These are phyloP conservation scores for Diaporthe sp. DNA, from an alignment of 2,329 filamentous ascomycete genomes.

Conservation along the genomic window DNA sequence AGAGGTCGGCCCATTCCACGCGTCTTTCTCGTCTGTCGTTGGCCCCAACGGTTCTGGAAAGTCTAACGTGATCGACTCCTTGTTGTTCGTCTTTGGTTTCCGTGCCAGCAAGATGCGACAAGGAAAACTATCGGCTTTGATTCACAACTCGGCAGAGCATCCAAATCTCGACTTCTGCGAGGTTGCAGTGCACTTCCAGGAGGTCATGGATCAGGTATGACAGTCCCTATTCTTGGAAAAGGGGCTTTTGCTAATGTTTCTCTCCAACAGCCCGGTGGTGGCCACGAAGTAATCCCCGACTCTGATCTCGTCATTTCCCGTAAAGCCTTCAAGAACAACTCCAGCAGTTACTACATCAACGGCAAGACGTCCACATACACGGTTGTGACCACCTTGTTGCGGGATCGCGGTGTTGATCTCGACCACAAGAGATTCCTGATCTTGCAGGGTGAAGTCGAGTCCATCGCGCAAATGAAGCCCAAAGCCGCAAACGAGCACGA, in stretches of 20 bases:
- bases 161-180: slow-evolving; percentile 92
- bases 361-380: slow-evolving; percentile 92
- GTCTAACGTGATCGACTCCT: slow-evolving; percentile 97
- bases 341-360: slow-evolving; percentile 98
- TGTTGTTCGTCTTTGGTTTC: slow-evolving; percentile 99
- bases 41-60: slow-evolving; percentile 98
- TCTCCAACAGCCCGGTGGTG: slow-evolving; percentile 71
- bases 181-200: slow-evolving; percentile 95
- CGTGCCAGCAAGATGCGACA: slow-evolving; percentile 99
- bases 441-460: slow-evolving; percentile 96
- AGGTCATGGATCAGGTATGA: slow-evolving; percentile 85
- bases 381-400: slow-evolving; percentile 86
- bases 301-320: slow-evolving; percentile 90
- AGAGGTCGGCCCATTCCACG: slow-evolving; percentile 95
- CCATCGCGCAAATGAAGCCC: slow-evolving; percentile 98
- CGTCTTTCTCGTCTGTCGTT: slow-evolving; percentile 97
- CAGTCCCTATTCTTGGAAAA: background rate
- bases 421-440: slow-evolving; percentile 99
- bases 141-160: slow-evolving; percentile 93
- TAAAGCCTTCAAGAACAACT: slow-evolving; percentile 96
- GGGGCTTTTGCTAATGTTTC: slow-evolving; percentile 45
- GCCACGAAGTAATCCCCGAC: slow-evolving; percentile 81
- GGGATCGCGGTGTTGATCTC: slow-evolving; percentile 90
- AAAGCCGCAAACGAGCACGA: slow-evolving; percentile 97
- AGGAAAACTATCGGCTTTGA: slow-evolving; percentile 96